These are phyloP conservation scores for Albugo laibachii DNA, from an alignment of 352 stramenopile species.

Conservation along the genomic window DNA sequence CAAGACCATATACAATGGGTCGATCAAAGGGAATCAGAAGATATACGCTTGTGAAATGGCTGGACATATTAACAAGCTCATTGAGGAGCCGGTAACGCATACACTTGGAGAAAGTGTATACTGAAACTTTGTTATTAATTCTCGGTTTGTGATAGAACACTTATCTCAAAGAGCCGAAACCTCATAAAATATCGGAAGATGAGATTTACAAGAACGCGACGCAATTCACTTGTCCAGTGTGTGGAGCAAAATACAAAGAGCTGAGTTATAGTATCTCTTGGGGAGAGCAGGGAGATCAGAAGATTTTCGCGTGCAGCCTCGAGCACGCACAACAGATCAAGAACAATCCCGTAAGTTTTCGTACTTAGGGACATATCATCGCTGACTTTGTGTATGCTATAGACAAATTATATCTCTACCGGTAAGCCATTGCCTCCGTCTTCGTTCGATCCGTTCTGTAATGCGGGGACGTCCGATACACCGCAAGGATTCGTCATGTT, in stretches of 20 bases:
- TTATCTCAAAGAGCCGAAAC: constrained; percentile 21
- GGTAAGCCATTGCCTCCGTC: constrained; percentile 18
- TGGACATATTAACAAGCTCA: constrained; percentile 51
- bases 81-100: constrained; percentile 39
- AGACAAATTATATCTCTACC: neutral
- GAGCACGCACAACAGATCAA: constrained; percentile 33
- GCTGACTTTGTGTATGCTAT: neutral
- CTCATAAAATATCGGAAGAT: constrained; percentile 35
- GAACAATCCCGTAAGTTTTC: constrained; percentile 15
- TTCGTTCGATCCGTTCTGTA: constrained; percentile 25
- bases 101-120: neutral
- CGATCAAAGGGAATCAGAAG: constrained; percentile 44
- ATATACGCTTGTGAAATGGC: constrained; percentile 75
- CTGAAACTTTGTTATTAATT: too few species aligned
- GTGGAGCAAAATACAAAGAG: constrained; percentile 23
- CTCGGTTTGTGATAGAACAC: constrained; percentile 8
- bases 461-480: constrained; percentile 15
- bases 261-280: constrained; percentile 59
- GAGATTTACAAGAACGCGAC: constrained; percentile 44
- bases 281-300: constrained; percentile 42
- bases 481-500: constrained; percentile 63
- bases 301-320: constrained; percentile 57
- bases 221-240: constrained; percentile 37
- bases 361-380: neutral
- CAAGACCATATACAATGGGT: constrained; percentile 31